phyloP scores from a whole-genome alignment of 2,329 filamentous ascomycete species.

The Paramyrothecium roridum region DNA sequence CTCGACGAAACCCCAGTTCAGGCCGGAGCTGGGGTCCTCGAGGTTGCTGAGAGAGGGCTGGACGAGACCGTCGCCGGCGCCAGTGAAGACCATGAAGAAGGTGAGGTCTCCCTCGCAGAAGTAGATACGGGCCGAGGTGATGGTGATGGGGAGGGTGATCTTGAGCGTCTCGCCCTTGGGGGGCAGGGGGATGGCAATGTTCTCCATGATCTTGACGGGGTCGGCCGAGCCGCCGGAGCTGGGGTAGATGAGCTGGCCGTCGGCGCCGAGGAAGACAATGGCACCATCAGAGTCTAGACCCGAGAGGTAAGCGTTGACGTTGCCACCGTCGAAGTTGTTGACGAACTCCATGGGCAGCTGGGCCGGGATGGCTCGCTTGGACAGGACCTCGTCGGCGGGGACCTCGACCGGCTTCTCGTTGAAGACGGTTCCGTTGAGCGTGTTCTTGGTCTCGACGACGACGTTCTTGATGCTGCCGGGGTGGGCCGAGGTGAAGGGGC shows the following conservation, averaged over 20 bases:
- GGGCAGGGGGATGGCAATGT: conserved; percentile 41
- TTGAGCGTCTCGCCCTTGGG: conserved; percentile 30
- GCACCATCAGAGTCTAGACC: conserved; percentile 35
- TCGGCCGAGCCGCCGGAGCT: conserved; percentile 26
- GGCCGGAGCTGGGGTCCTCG: conserved; percentile 35
- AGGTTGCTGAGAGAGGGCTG: conserved; percentile 44
- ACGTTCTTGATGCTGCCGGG: conserved; percentile 28
- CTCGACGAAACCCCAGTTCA: conserved; percentile 50
- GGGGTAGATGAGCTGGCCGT: conserved; percentile 40
- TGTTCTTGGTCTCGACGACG: conserved; percentile 32
- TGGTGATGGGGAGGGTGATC: conserved; percentile 35
- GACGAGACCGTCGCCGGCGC: conserved; percentile 35
- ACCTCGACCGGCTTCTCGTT: conserved; percentile 8
- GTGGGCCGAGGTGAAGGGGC: conserved; percentile 25
- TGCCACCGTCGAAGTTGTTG: conserved; percentile 37
- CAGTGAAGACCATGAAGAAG: conserved; percentile 37
- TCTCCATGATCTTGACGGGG: conserved; percentile 32
- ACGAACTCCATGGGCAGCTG: conserved; percentile 29
- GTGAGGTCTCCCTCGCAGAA: conserved; percentile 37
- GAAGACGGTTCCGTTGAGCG: conserved; percentile 33
- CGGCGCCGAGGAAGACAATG: conserved; percentile 39
- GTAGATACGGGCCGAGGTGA: conserved; percentile 41
- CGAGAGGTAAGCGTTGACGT: conserved; percentile 42
- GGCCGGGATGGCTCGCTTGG: conserved; percentile 3
- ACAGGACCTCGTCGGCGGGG: neutral